Evolutionary conservation across 768 basidiomycete genomes (phyloP), one percentile per base, ranked within the genome.

Genomic region (Zangia roseola): DNA sequence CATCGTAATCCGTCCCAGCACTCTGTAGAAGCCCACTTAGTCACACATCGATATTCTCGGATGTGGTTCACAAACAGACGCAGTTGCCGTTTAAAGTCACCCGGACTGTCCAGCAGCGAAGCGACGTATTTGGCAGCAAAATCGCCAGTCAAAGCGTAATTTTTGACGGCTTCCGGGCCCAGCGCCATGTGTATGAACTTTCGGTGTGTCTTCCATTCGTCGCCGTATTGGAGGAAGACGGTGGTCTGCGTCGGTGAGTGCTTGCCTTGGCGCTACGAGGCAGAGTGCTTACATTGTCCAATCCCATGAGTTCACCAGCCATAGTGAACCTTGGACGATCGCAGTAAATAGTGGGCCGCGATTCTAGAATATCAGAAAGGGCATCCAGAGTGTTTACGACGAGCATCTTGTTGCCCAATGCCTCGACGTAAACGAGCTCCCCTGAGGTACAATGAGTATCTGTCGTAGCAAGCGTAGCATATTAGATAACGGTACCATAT

Each of bases 291-390:
- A 53, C 63, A 0, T 53, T 40, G 26, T 45, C 52, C 50, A 67
- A 40, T 5, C 55, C 55, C 60, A 69, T 68, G 60, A 74, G 61
- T 25, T 70, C 69, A 14, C 70, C 67, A 7, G 64, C 65, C 43
- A 75, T 68, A 1, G 62, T 60, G n/a, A 74, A 68, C 16, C 48
- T 57, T 5, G 70, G 68, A 4, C 69, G 55, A 34, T 66, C 51
- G 6, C 69, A 70, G 38, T 71, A 70, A 17, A 58, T 62, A 16
- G 17, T 41, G 1, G 50, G 53, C 17, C 61, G 47, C 40, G 60
- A 60, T 5, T 66, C 70, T 9, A 71, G 41, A 2, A 71, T 56
- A 14, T 69, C 69, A 8, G 49, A 45, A 7, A 69, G 54, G 3
- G 58, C 46, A 16, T 66, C 44, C 3, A 58, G n/a, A 2, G 64